Base-by-base conservation (phyloP, 139 green algal genomes). In the Chlamydomonas sp. region DNA sequence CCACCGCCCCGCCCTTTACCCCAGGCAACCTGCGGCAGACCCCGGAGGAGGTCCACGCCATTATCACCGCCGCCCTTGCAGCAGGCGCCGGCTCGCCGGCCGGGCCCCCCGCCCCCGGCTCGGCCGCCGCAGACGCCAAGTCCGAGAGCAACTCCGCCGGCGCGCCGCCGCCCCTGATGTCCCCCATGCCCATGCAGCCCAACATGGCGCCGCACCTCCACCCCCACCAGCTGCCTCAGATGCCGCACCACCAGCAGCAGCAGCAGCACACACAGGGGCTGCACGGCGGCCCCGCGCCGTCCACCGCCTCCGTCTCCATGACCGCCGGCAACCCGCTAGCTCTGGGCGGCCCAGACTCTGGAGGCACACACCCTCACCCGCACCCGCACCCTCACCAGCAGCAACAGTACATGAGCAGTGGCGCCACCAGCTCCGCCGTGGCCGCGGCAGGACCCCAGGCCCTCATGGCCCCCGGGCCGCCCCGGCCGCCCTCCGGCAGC, bases 31-130 rank as follows among this genome's bases (percentile, higher is more conserved):
- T 88, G 63, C 83, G 83, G 1, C 83, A 88, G 74, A 88, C 83
- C 7, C 83, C 83, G 5, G 83, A 88, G 83, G 83, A 88, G 83
- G 83, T 88, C 2, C 83, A 88, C 57, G 63, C 72, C n/a, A 88
- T 81, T 49, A 81, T 88, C 83, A 88, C 83, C 31, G 83, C 83
- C 3, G 83, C 83, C 1, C 49, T 88, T 17, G 62, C 72, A 1
- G 4, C 61, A 3, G 62, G 71, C 60, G 18, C 0, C 4, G 6
- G 74, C 7, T 18, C 10, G 1, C 16, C 49, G 6, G 49, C 49
- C 9, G 16, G 16, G 1, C 5, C 5, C 68, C 17, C 10, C 67
- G 67, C 9, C 67, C 12, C 12, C 8, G 67, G 67, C 9, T 15
- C 67, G 10, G 67, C 9, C 67, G 67, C 12, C 67, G 12, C 9